A percentile compares a stretch with the other conserved stretches of the same genome.
Evolutionary conservation across 2,329 filamentous ascomycete species (phyloP).

Genomic region (Orbilia blumenaviensis): DNA sequence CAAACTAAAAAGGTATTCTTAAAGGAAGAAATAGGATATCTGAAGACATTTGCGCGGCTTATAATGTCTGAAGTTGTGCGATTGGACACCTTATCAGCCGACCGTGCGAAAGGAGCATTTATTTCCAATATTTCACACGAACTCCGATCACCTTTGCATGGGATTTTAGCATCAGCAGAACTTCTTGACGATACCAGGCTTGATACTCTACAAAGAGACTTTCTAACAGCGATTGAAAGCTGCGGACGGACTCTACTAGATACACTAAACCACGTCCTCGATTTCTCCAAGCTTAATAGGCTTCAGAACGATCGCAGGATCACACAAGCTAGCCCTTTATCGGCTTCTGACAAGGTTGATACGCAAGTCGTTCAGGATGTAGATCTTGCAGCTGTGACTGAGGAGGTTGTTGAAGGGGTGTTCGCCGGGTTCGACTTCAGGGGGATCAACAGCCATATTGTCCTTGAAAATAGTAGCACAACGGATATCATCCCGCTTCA

Average conservation of each 20-base stretch:
- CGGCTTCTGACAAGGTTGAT: slow-evolving; percentile 36
- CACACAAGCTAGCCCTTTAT: slow-evolving; percentile 10
- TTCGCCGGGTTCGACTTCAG: slow-evolving; percentile 64
- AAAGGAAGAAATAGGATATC: slow-evolving; percentile 65
- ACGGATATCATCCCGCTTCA: slow-evolving; percentile 54
- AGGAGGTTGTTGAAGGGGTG: slow-evolving; percentile 65
- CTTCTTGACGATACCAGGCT: slow-evolving; percentile 67
- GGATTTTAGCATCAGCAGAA: slow-evolving; percentile 68
- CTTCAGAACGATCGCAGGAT: slow-evolving; percentile 35
- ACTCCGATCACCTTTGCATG: slow-evolving; percentile 70
- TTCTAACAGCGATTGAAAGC: slow-evolving; percentile 65
- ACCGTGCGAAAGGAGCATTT: slow-evolving; percentile 68
- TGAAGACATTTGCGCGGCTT: slow-evolving; percentile 66
- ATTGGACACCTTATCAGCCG: slow-evolving; percentile 63
- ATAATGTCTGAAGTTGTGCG: slow-evolving; percentile 69
- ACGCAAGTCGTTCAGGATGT: slow-evolving; percentile 58
- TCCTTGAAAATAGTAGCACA: slow-evolving; percentile 31
- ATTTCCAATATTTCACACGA: slow-evolving; percentile 71
- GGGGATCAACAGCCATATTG: slow-evolving; percentile 51
- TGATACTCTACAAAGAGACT: slow-evolving; percentile 64
- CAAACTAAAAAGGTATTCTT: slow-evolving; percentile 63
- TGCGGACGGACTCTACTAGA: slow-evolving; percentile 67
- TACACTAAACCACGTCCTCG: slow-evolving; percentile 66
- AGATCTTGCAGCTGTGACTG: slow-evolving; percentile 62
- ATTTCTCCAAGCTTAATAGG: slow-evolving; percentile 61